Evolutionary conservation across 805 yeast species (phyloP).

Genomic region (Candida xyloterini): DNA sequence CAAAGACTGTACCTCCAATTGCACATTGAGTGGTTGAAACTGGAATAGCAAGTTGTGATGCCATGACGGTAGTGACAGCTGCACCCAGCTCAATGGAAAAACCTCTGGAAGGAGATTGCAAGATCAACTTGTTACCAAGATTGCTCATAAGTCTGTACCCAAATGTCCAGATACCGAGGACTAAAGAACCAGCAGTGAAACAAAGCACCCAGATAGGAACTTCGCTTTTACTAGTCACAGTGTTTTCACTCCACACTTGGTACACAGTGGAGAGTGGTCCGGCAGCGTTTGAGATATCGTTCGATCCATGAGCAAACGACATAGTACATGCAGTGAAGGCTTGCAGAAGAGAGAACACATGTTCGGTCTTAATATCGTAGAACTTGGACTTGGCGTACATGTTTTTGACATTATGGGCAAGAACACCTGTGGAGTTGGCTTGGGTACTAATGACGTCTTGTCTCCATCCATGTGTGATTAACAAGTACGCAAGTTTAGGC

Average conservation of each 20-base stretch:
- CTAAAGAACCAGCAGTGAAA: constrained; percentile 64
- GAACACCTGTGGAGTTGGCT: constrained; percentile 34
- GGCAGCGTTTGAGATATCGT: constrained; percentile 74
- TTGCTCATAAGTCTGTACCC: constrained; percentile 67
- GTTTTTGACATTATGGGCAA: constrained; percentile 45
- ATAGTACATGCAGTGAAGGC: constrained; percentile 72
- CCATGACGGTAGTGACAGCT: constrained; percentile 71
- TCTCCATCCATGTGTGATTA: constrained; percentile 57
- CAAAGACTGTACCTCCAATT: constrained; percentile 73
- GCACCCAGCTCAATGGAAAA: constrained; percentile 76
- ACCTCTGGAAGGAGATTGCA: constrained; percentile 78
- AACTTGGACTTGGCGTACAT: constrained; percentile 60
- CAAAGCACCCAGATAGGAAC: constrained; percentile 73
- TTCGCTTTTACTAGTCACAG: constrained; percentile 43
- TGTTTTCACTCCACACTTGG: constrained; percentile 54
- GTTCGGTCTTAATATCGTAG: constrained; percentile 70
- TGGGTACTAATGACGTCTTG: constrained; percentile 60
- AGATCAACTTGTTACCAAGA: constrained; percentile 70
- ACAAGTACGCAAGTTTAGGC: constrained; percentile 49
- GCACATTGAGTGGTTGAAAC: constrained; percentile 78
- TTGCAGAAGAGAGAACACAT: constrained; percentile 63
- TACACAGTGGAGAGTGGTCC: constrained; percentile 72
- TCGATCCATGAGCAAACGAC: constrained; percentile 83
- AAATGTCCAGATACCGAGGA: constrained; percentile 65
- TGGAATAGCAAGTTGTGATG: constrained; percentile 69